These are phyloP conservation scores for Alternaria ventricosa DNA, from an alignment of 2,329 filamentous ascomycete genomes.

Conservation along the genomic window DNA sequence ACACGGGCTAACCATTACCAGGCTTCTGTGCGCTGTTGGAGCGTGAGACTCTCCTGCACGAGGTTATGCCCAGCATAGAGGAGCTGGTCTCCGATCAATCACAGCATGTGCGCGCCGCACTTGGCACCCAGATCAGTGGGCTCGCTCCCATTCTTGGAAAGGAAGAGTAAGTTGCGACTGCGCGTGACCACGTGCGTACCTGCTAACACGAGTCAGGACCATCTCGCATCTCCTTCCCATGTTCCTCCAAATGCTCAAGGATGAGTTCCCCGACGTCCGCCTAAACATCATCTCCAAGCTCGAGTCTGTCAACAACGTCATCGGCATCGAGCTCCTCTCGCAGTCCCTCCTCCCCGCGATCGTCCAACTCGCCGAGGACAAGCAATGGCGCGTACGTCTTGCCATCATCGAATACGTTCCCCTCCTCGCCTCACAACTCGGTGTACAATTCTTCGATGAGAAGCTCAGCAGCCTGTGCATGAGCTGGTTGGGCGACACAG, in stretches of 20 bases:
- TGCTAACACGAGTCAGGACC: conserved; percentile 64
- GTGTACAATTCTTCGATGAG: conserved; percentile 97
- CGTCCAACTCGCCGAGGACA: conserved; percentile 96
- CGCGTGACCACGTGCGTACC: conserved; percentile 32
- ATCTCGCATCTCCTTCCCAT: conserved; percentile 96
- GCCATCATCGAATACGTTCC: conserved; percentile 99
- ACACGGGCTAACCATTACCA: conserved; percentile 46
- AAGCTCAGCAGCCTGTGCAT: conserved; percentile 95
- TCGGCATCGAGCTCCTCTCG: conserved; percentile 95
- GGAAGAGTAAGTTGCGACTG: conserved; percentile 75
- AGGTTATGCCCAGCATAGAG: conserved; percentile 96
- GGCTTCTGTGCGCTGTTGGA: conserved; percentile 94
- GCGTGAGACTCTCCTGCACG: conserved; percentile 83
- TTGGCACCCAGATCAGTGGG: conserved; percentile 96
- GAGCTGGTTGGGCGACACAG: conserved; percentile 97
- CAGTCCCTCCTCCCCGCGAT: conserved; percentile 97
- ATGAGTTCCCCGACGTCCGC: conserved; percentile 96
- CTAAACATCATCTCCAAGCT: conserved; percentile 99
- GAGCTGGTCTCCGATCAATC: conserved; percentile 95
- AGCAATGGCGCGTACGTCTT: conserved; percentile 97
- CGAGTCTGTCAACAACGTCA: conserved; percentile 97
- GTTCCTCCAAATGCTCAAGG: conserved; percentile 99
- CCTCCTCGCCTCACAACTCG: conserved; percentile 90
- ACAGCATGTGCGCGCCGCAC: conserved; percentile 92
- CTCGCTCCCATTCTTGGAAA: conserved; percentile 96